These are phyloP conservation scores for Flaveria brownii DNA, from an alignment of 129 eudicot species.

Conservation along the genomic window DNA sequence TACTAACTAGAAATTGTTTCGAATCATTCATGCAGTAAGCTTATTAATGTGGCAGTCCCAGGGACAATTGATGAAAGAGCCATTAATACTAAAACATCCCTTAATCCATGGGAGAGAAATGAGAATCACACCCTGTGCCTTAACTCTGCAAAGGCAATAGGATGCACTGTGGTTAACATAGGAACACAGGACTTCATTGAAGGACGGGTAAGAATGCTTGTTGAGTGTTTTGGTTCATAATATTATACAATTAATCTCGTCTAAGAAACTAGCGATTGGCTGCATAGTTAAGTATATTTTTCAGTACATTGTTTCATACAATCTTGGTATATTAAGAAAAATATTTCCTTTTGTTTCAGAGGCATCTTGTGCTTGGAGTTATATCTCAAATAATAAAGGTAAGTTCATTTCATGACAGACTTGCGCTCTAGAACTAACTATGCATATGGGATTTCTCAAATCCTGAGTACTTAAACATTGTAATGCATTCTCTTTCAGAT, in stretches of 20 bases:
- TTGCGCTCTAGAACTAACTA: neutral
- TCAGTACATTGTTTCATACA: neutral
- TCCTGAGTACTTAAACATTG: conserved; percentile 21
- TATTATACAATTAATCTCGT: neutral
- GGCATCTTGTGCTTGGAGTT: conserved; percentile 97
- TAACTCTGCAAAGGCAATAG: conserved; percentile 94
- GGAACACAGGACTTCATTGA: conserved; percentile 94
- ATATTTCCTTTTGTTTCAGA: conserved; percentile 53
- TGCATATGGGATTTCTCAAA: too few relatives aligned
- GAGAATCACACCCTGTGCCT: conserved; percentile 96
- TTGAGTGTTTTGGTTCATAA: conserved; percentile 13
- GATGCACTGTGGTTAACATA: conserved; percentile 90
- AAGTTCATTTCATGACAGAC: conserved; percentile 24
- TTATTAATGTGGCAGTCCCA: conserved; percentile 96
- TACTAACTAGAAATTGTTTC: conserved; percentile 27
- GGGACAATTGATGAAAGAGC: conserved; percentile 99
- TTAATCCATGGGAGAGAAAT: conserved; percentile 95
- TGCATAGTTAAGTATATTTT: neutral
- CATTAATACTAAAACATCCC: conserved; percentile 77
- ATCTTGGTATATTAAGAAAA: conserved; percentile 7
- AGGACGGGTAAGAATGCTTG: conserved; percentile 73
- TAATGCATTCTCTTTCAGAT: conserved; percentile 45
- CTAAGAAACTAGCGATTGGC: neutral
- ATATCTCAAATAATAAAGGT: conserved; percentile 96
- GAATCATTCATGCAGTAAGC: conserved; percentile 72